Percentiles rank a stretch among this genome's conserved stretches.
Conservation (phyloP, 345 rosid genomes). For the Hibiscus mutabilis region DNA sequence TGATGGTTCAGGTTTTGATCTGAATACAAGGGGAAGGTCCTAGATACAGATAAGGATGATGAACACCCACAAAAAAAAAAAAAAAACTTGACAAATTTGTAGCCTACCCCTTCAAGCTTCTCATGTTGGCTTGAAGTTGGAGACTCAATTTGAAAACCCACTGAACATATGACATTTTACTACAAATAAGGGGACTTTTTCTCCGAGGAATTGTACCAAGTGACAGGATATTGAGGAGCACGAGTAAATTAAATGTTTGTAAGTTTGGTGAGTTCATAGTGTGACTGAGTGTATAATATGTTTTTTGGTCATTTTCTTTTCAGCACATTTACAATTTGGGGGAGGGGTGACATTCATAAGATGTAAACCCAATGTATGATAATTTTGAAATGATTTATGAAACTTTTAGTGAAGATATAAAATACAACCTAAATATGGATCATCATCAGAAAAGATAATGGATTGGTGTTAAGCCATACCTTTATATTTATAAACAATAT, state of each 20-base stretch:
- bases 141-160: conserved; percentile 22
- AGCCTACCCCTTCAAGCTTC: conserved; percentile 24
- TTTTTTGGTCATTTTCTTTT: conserved; percentile 13
- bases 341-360: not conserved
- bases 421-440: not conserved
- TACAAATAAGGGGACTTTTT: conserved; percentile 41
- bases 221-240: conserved; percentile 55
- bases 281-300: not conserved
- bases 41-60: not conserved
- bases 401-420: conserved; percentile 3
- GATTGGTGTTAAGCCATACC: not conserved
- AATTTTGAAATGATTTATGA: conserved; percentile 12
- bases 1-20: conserved; percentile 2
- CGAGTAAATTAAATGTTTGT: not conserved
- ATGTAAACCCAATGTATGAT: conserved; percentile 5
- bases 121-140: conserved; percentile 27
- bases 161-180: conserved; percentile 19
- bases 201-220: conserved; percentile 49
- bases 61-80: not conserved
- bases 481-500: not conserved
- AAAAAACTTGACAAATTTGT: not conserved
- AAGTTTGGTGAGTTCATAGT: conserved; percentile 15
- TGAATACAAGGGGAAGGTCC: conserved; percentile 5
- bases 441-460: not conserved
- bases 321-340: conserved; percentile 1